Evolutionary conservation across 768 basidiomycete genomes (phyloP).

Genomic region (Kwoniella bestiolae): DNA sequence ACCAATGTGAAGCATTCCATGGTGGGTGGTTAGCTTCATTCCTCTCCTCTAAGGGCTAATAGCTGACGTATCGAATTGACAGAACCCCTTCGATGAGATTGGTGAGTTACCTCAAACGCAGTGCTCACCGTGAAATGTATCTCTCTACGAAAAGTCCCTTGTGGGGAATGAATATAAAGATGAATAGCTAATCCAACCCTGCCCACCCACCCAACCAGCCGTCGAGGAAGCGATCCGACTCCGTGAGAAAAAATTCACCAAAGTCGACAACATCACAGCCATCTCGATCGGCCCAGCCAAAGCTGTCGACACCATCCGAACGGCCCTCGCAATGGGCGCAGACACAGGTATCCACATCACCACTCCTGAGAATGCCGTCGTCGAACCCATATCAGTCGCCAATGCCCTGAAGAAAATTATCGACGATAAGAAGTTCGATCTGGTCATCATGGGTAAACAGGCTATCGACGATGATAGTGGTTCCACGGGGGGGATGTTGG

Average conservation of each 20-base stretch:
- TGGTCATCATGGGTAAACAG: conserved; percentile 97
- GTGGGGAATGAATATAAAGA: no score
- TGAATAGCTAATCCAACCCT: no score
- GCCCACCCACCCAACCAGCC: conserved; percentile 63
- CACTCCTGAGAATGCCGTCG: conserved; percentile 69
- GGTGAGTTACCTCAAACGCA: no score
- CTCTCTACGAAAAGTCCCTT: no score
- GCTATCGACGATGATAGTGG: conserved; percentile 96
- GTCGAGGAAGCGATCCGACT: conserved; percentile 96
- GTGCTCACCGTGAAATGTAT: no score
- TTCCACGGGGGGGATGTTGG: conserved; percentile 96
- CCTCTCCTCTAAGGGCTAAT: neutral
- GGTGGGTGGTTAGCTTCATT: conserved; percentile 62
- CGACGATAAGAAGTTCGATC: conserved; percentile 68
- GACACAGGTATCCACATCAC: conserved; percentile 91
- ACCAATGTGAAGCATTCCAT: conserved; percentile 98
- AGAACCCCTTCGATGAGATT: conserved; percentile 99
- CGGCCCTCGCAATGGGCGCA: conserved; percentile 97
- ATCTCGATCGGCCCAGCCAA: conserved; percentile 95
- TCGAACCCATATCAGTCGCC: conserved; percentile 90
- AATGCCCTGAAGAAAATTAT: conserved; percentile 80
- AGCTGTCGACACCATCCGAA: conserved; percentile 84
- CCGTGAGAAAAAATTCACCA: conserved; percentile 67
- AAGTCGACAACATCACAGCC: conserved; percentile 82
- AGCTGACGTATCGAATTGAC: conserved; percentile 16